A percentile compares a stretch with the other conserved stretches of the same genome.
Conservation (phyloP, 2,329 filamentous ascomycete species). For the Arthrobotrys entomopaga region DNA sequence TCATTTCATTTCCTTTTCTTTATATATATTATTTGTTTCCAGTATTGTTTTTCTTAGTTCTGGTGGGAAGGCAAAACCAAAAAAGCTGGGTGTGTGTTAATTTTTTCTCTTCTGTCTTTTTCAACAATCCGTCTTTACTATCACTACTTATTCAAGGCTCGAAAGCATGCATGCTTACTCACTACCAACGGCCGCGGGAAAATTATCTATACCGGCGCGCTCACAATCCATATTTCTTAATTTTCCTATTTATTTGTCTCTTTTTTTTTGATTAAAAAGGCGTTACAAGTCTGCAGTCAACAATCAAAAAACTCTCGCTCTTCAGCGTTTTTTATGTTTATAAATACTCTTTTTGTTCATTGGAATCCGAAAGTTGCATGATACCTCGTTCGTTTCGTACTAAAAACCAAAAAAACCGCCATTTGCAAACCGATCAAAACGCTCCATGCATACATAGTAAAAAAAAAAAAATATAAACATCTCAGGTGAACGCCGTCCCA, state of each 20-base stretch:
- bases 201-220: slow-evolving; percentile 12
- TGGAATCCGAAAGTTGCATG: neutral
- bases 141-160: neutral
- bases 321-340: slow-evolving; percentile 11
- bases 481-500: slow-evolving; percentile 3
- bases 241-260: neutral
- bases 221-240: slow-evolving; percentile 20
- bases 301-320: neutral
- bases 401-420: neutral
- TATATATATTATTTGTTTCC: slow-evolving; percentile 15
- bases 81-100: slow-evolving; percentile 20
- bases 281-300: slow-evolving; percentile 27
- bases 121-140: neutral
- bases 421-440: neutral
- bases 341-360: neutral
- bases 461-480: neutral
- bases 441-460: neutral
- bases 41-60: slow-evolving; percentile 8
- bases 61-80: slow-evolving; percentile 15
- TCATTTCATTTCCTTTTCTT: slow-evolving; percentile 1
- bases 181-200: neutral
- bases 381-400: slow-evolving; percentile 8
- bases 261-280: slow-evolving; percentile 10
- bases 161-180: slow-evolving; percentile 5
- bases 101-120: slow-evolving; percentile 14